Evolutionary conservation across 495 filamentous ascomycete genomes (phyloP).

Genomic region (Penicillium paxilli): DNA sequence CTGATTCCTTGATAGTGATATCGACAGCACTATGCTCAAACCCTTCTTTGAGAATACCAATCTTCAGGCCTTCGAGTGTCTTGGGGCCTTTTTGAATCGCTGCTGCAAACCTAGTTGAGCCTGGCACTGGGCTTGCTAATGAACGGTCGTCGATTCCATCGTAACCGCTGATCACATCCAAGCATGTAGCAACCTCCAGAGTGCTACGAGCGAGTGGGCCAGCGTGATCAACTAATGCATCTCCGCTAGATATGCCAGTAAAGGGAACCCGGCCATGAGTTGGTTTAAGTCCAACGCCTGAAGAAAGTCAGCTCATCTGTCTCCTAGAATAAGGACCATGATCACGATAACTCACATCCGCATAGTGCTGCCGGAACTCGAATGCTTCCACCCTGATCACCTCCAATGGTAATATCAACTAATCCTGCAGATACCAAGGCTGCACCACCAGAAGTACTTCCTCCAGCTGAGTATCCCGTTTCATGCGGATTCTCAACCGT

Average conservation of each 20-base stretch:
- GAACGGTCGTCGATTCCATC: conserved; percentile 59
- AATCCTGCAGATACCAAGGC: conserved; percentile 50
- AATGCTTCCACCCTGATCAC: conserved; percentile 63
- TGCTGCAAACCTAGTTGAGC: conserved; percentile 39
- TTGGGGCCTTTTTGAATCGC: conserved; percentile 23
- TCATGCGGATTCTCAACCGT: conserved; percentile 51
- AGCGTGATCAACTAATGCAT: conserved; percentile 47
- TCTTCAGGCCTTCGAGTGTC: conserved; percentile 47
- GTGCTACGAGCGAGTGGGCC: conserved; percentile 52
- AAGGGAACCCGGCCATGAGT: conserved; percentile 55
- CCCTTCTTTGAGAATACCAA: conserved; percentile 54
- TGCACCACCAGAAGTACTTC: conserved; percentile 57
- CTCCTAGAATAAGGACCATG: too few species aligned
- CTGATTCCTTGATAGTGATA: conserved; percentile 37
- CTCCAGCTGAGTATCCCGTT: conserved; percentile 52
- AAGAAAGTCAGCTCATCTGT: conserved; percentile 13
- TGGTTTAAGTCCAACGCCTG: conserved; percentile 47
- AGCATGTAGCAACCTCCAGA: conserved; percentile 48
- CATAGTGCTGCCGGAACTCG: conserved; percentile 54
- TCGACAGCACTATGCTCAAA: conserved; percentile 45
- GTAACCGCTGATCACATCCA: conserved; percentile 54
- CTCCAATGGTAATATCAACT: conserved; percentile 58
- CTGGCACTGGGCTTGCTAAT: conserved; percentile 43
- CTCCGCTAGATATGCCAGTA: conserved; percentile 45
- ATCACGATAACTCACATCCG: conserved; percentile 28